A percentile compares a stretch with the other conserved stretches of the same genome.
phyloP scores from a whole-genome alignment of 2,329 filamentous ascomycete genomes.

The Phialophora chinensis region DNA sequence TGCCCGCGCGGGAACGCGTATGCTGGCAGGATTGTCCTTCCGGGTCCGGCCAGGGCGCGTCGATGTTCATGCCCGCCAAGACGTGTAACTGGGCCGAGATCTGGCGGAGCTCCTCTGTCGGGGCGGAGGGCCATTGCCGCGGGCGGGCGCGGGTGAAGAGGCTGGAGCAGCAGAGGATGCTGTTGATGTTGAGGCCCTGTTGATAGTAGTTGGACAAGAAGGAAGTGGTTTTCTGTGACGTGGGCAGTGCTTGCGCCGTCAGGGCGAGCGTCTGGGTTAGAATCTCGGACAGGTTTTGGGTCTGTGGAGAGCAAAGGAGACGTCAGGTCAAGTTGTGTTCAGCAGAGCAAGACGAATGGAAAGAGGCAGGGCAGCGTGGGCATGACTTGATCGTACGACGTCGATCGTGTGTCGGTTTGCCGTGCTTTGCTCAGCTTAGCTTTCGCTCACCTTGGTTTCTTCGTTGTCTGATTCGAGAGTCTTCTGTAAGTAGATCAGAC shows the following conservation, averaged over 20 bases:
- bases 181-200: conserved; percentile 57
- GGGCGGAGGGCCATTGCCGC: conserved; percentile 47
- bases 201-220: conserved; percentile 50
- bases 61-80: conserved; percentile 68
- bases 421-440: no score
- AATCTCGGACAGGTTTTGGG: conserved; percentile 39
- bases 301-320: conserved; percentile 19
- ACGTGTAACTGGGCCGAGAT: conserved; percentile 73
- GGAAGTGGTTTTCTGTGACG: conserved; percentile 52
- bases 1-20: neutral
- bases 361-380: conserved; percentile 23
- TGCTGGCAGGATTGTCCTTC: conserved; percentile 19
- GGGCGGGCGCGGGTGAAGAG: conserved; percentile 65
- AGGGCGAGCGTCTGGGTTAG: conserved; percentile 43
- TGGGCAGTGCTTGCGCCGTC: conserved; percentile 53
- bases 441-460: conserved; percentile 47
- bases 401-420: no score
- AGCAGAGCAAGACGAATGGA: neutral
- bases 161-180: conserved; percentile 68
- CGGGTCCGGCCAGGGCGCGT: conserved; percentile 37
- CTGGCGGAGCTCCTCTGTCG: conserved; percentile 60
- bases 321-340: neutral
- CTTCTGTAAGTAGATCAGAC: conserved; percentile 49
- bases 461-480: conserved; percentile 52
- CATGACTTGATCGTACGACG: conserved; percentile 13